These are phyloP conservation scores for Boletus tylopilopsis DNA, from an alignment of 768 basidiomycete species.

Conservation along the genomic window DNA sequence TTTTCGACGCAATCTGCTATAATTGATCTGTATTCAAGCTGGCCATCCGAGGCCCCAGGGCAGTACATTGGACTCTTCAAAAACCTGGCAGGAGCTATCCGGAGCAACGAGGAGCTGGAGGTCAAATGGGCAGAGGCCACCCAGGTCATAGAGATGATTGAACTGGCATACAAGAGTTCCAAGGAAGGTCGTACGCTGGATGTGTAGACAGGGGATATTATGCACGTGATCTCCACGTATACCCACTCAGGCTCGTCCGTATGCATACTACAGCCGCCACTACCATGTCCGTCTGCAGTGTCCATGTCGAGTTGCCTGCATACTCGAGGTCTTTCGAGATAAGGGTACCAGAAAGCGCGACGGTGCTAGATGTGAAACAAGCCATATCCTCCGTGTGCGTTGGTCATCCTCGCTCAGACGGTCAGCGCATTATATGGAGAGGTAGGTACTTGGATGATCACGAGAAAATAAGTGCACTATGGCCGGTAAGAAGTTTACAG, in stretches of 20 bases:
- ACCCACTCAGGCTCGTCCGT: too few species aligned
- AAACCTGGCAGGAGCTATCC: conserved; percentile 62
- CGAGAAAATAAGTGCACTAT: conserved; percentile 62
- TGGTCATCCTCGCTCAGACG: conserved; percentile 63
- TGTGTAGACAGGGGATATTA: background rate
- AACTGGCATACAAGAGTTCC: conserved; percentile 66
- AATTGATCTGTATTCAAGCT: conserved; percentile 37
- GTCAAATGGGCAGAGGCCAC: conserved; percentile 76
- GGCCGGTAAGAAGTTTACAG: conserved; percentile 50
- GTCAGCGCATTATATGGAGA: conserved; percentile 74
- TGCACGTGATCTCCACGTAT: conserved; percentile 34
- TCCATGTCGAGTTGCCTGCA: conserved; percentile 75
- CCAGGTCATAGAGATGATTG: conserved; percentile 71
- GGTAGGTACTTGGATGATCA: conserved; percentile 63
- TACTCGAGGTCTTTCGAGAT: conserved; percentile 65
- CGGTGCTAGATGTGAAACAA: conserved; percentile 63
- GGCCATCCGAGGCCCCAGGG: conserved; percentile 59
- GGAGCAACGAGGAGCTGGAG: conserved; percentile 46
- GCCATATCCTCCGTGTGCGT: conserved; percentile 57
- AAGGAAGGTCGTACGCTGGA: conserved; percentile 41
- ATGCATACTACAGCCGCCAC: background rate
- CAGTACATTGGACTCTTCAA: conserved; percentile 59
- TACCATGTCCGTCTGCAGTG: conserved; percentile 26
- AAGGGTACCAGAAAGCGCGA: conserved; percentile 43
- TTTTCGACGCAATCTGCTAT: conserved; percentile 18